Conservation (phyloP, 805 yeast species). For the Candida rishiriensis region DNA sequence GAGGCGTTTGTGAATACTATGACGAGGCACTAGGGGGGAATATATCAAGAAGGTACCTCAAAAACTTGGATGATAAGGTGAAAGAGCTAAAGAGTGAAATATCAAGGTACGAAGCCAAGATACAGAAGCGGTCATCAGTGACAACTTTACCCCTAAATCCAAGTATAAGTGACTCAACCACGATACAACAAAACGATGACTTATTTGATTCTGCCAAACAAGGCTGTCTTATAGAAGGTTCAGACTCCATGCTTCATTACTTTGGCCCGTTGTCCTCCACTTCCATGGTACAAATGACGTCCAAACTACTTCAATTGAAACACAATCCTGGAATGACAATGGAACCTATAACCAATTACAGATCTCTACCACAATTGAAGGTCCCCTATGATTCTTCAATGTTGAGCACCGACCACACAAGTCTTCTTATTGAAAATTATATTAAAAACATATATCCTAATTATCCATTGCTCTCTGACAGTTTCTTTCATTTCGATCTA, state of each 20-base stretch:
- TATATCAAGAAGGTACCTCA: conserved; percentile 12
- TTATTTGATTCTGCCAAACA: conserved; percentile 5
- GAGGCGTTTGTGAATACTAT: conserved; percentile 16
- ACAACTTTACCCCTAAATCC: too few species aligned
- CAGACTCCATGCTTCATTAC: conserved; percentile 6
- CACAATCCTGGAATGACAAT: not conserved
- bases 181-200: not conserved
- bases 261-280: conserved; percentile 17
- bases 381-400: conserved; percentile 11
- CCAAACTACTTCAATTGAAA: conserved; percentile 5
- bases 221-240: conserved; percentile 16
- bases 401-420: conserved; percentile 12
- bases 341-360: not conserved
- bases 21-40: conserved; percentile 17
- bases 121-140: conserved; percentile 3
- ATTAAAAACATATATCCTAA: conserved; percentile 13
- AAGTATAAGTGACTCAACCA: not conserved
- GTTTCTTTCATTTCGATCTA: conserved; percentile 15
- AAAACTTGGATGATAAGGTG: conserved; percentile 13
- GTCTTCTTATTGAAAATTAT: conserved; percentile 15
- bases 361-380: conserved; percentile 5
- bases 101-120: conserved; percentile 9
- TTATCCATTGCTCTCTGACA: conserved; percentile 14
- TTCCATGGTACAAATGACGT: conserved; percentile 9
- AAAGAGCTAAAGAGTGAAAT: conserved; percentile 13